A percentile compares a stretch with the other conserved stretches of the same genome.
Conservation (phyloP, 306 rosid species). For the Sechiopsis laciniata region DNA sequence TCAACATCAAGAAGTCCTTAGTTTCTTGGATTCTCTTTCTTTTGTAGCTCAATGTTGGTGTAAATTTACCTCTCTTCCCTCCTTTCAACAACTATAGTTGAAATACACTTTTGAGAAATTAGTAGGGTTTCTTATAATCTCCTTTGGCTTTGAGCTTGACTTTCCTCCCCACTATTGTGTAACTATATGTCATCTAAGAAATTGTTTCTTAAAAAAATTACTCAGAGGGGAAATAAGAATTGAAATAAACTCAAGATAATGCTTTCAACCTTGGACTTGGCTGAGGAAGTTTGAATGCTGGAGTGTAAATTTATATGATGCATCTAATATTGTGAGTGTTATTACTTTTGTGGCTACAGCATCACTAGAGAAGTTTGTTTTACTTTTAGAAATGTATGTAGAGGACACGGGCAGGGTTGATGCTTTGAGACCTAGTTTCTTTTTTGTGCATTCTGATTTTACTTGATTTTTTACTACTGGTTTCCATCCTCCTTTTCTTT, state of each 20-base stretch:
- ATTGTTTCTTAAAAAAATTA: background rate
- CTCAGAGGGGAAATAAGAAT: background rate
- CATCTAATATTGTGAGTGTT: conserved; percentile 1
- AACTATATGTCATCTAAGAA: background rate
- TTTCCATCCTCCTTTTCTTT: background rate
- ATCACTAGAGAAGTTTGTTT: background rate
- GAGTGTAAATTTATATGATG: background rate
- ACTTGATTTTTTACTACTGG: background rate
- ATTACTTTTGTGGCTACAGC: background rate
- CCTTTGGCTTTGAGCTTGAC: background rate
- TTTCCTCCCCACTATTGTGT: background rate
- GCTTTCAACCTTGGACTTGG: conserved; percentile 12
- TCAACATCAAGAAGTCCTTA: background rate
- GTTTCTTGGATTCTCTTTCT: background rate
- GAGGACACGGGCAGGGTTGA: background rate
- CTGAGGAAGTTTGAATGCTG: background rate
- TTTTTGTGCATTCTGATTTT: background rate
- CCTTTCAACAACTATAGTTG: background rate
- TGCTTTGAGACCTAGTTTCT: background rate
- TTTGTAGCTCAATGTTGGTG: background rate
- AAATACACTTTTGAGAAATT: background rate
- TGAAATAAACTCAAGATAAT: background rate
- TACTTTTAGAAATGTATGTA: background rate
- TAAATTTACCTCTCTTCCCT: background rate
- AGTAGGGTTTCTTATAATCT: background rate